These are phyloP conservation scores for Macadamia integrifolia DNA, from an alignment of 164 flowering plant species.

Conservation along the genomic window DNA sequence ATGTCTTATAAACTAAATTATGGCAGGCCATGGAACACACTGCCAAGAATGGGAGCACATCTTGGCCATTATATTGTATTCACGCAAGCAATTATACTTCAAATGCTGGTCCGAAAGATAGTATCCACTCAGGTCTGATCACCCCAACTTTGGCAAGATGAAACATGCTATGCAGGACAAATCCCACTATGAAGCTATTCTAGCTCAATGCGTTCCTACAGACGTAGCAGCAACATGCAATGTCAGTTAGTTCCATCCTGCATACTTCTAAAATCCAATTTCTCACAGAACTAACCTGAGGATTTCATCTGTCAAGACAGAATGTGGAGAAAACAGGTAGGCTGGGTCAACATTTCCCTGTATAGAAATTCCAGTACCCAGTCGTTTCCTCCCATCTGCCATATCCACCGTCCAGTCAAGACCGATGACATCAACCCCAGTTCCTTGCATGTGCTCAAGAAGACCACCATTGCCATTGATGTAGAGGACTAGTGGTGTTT, in stretches of 20 bases:
- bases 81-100: conserved; percentile 2
- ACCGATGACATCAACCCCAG: conserved; percentile 97
- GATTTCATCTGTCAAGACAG: conserved; percentile 78
- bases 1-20: too few relatives aligned
- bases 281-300: conserved; percentile 43
- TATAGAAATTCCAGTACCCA: conserved; percentile 62
- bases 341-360: conserved; percentile 99
- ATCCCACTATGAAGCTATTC: too few relatives aligned
- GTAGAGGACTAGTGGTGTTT: conserved; percentile 81
- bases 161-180: too few relatives aligned
- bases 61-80: too few relatives aligned
- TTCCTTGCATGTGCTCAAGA: conserved; percentile 90
- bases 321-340: conserved; percentile 72
- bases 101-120: not conserved
- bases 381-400: conserved; percentile 85
- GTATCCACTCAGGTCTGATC: too few relatives aligned
- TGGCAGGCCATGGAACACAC: too few relatives aligned
- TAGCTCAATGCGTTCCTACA: too few relatives aligned
- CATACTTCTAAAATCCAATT: not conserved
- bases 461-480: conserved; percentile 98
- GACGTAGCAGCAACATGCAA: too few relatives aligned
- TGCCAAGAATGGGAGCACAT: too few relatives aligned
- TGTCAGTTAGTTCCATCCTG: not conserved
- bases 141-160: too few relatives aligned
- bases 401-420: conserved; percentile 99